A percentile compares a stretch with the other conserved stretches of the same genome.
These are phyloP conservation scores for Euphorbia pulcherrima DNA, from an alignment of 345 rosid genomes.

Conservation along the genomic window DNA sequence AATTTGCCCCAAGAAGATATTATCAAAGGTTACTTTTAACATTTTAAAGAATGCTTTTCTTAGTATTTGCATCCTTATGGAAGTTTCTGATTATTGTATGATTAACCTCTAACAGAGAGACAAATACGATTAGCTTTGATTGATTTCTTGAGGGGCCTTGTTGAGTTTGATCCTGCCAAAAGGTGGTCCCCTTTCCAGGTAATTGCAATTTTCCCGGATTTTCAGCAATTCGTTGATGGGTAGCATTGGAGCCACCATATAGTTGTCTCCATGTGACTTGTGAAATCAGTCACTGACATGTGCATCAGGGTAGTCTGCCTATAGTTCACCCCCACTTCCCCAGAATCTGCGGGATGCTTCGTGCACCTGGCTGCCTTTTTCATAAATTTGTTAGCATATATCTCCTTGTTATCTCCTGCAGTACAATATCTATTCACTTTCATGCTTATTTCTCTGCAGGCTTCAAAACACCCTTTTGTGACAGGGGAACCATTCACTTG, in stretches of 20 bases:
- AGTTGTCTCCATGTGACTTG: no score
- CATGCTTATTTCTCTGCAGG: slow-evolving; percentile 47
- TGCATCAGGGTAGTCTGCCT: no score
- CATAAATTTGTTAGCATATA: no score
- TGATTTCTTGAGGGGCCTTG: slow-evolving; percentile 96
- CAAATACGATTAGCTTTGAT: slow-evolving; percentile 82
- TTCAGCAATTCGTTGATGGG: no score
- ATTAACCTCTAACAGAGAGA: slow-evolving; percentile 52
- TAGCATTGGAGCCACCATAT: no score
- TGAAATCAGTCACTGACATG: no score
- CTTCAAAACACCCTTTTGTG: slow-evolving; percentile 95
- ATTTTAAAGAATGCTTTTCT: not conserved
- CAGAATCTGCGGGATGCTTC: no score
- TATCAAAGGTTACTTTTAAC: slow-evolving; percentile 53
- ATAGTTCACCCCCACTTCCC: no score
- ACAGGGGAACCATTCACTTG: slow-evolving; percentile 95
- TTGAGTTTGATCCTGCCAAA: slow-evolving; percentile 97
- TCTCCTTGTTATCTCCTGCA: slow-evolving; percentile 9
- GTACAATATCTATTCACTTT: not conserved
- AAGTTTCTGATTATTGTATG: slow-evolving; percentile 19
- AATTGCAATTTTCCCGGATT: slow-evolving; percentile 17
- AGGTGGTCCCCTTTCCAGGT: slow-evolving; percentile 99
- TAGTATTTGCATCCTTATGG: slow-evolving; percentile 15
- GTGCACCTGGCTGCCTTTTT: no score
- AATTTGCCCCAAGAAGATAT: slow-evolving; percentile 74